These are phyloP conservation scores for Scutellaria barbata DNA, from an alignment of 257 asterid genomes.

Conservation along the genomic window DNA sequence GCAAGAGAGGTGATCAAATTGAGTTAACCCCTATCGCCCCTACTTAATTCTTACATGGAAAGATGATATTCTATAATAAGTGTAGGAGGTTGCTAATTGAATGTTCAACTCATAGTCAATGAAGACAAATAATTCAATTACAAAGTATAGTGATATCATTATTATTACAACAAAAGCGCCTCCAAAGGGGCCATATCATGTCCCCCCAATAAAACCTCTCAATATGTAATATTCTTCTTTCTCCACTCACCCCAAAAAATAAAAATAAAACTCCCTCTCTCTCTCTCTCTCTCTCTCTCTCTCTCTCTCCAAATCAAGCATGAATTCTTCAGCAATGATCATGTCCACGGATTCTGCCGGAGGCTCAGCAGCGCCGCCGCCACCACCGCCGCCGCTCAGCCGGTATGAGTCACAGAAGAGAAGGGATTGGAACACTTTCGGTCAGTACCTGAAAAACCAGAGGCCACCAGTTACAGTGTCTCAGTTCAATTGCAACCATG, in stretches of 20 bases:
- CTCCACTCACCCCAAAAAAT: slow-evolving; percentile 37
- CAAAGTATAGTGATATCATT: slow-evolving; percentile 14
- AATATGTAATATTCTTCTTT: slow-evolving; percentile 47
- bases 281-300: slow-evolving; percentile 14
- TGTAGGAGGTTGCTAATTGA: neutral
- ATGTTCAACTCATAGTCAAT: neutral
- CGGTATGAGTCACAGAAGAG: slow-evolving; percentile 60
- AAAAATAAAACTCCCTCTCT: slow-evolving; percentile 9
- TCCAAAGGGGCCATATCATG: slow-evolving; percentile 47
- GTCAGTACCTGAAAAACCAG: slow-evolving; percentile 51
- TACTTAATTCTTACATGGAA: too few relatives aligned
- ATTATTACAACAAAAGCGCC: slow-evolving; percentile 44
- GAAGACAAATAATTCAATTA: neutral
- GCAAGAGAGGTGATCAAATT: too few relatives aligned
- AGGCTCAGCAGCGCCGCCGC: slow-evolving; percentile 31
- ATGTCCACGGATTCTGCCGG: slow-evolving; percentile 31
- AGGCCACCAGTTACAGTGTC: slow-evolving; percentile 45
- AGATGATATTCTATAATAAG: slow-evolving; percentile 14
- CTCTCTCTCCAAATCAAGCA: slow-evolving; percentile 34
- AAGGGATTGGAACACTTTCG: slow-evolving; percentile 56
- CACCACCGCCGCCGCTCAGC: slow-evolving; percentile 39
- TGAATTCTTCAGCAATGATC: slow-evolving; percentile 39
- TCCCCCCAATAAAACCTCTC: slow-evolving; percentile 47
- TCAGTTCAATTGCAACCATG: slow-evolving; percentile 48
- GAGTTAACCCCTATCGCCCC: too few relatives aligned